phyloP scores from a whole-genome alignment of 139 green algal genomes.

The Zygnema cylindricum region DNA sequence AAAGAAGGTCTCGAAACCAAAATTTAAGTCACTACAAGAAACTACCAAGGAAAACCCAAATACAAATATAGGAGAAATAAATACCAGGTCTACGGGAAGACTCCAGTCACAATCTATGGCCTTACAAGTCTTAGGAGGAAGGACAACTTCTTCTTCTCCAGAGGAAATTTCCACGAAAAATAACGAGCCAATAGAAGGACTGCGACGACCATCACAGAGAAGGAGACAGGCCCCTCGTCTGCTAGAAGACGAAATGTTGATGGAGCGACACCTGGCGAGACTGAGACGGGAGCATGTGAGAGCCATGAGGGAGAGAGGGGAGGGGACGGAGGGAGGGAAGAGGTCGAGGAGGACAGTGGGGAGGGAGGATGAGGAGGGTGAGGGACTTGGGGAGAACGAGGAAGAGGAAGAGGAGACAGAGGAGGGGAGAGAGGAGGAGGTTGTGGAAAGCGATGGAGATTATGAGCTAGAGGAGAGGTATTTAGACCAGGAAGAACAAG shows the following conservation, averaged over 20 bases:
- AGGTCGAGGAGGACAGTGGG: conserved; percentile 16
- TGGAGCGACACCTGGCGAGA: conserved; percentile 6
- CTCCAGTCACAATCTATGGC: too few relatives aligned
- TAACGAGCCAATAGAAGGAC: background rate
- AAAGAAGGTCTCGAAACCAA: too few relatives aligned
- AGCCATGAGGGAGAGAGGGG: background rate
- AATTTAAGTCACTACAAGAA: too few relatives aligned
- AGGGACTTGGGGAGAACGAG: background rate
- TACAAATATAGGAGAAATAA: too few relatives aligned
- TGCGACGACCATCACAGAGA: conserved; percentile 16
- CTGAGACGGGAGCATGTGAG: background rate
- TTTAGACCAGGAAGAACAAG: background rate
- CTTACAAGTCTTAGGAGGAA: too few relatives aligned
- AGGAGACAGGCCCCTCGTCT: conserved; percentile 10
- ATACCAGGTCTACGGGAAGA: too few relatives aligned
- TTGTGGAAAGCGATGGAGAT: background rate
- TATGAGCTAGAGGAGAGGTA: conserved; percentile 8
- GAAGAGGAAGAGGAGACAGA: background rate
- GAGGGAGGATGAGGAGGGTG: background rate
- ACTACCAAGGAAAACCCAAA: too few relatives aligned
- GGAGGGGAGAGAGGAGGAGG: background rate
- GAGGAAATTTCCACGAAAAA: too few relatives aligned
- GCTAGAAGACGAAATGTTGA: conserved; percentile 36
- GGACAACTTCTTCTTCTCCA: too few relatives aligned
- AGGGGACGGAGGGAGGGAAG: background rate